Conservation (phyloP, 306 rosid genomes). For the Malus fusca region DNA sequence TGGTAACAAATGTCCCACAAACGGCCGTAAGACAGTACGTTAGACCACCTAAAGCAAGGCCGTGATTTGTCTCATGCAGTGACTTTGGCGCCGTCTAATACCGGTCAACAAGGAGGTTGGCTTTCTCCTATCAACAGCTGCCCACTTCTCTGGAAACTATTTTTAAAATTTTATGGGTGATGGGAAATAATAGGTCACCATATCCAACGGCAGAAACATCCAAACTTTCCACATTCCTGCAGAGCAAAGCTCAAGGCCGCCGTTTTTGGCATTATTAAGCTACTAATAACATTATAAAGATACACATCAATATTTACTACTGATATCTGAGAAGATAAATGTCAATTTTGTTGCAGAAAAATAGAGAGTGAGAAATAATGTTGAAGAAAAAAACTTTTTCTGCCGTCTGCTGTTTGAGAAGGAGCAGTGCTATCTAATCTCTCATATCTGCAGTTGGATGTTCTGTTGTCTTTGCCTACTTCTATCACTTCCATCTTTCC, state of each 20-base stretch:
- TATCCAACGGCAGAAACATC: conserved; percentile 13
- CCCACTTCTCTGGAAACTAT: neutral
- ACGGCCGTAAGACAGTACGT: conserved; percentile 1
- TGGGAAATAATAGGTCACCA: neutral
- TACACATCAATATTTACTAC: too few relatives aligned
- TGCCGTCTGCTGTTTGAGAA: conserved; percentile 11
- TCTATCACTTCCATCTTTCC: conserved; percentile 5
- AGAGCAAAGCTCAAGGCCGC: neutral
- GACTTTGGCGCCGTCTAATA: conserved; percentile 19
- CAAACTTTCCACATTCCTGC: conserved; percentile 11
- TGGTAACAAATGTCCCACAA: neutral
- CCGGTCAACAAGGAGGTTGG: neutral
- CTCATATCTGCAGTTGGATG: conserved; percentile 8
- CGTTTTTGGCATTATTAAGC: neutral
- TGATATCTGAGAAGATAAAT: neutral
- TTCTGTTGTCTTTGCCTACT: conserved; percentile 16
- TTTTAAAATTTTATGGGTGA: neutral
- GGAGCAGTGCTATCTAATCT: conserved; percentile 11
- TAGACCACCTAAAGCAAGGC: conserved; percentile 9
- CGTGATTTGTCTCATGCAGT: conserved; percentile 22
- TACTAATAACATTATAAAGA: neutral
- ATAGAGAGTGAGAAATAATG: neutral
- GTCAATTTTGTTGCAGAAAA: neutral
- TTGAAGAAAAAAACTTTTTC: conserved; percentile 10
- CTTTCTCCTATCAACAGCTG: neutral